Evolutionary conservation across 2,329 filamentous ascomycete genomes (phyloP).

Genomic region (Sarocladiaceae sp.): DNA sequence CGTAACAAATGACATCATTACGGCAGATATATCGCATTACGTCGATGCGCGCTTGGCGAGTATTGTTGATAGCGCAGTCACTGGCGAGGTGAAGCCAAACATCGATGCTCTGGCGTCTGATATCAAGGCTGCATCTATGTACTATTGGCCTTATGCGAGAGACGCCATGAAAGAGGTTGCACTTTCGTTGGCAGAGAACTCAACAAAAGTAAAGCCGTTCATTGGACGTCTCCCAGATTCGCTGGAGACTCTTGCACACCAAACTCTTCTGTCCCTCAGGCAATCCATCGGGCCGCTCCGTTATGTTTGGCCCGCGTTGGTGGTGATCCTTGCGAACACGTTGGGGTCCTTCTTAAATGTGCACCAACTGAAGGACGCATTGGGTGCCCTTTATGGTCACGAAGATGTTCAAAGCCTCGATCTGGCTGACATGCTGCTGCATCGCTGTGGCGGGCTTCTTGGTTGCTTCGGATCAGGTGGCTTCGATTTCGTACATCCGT

Average conservation of each 20-base stretch:
- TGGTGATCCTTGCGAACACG: not conserved
- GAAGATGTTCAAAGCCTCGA: not conserved
- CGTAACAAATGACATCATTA: not conserved
- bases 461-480: not conserved
- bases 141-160: conserved; percentile 5
- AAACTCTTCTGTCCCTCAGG: not conserved
- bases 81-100: not conserved
- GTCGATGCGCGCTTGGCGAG: not conserved
- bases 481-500: not conserved
- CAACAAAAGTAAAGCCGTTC: not conserved
- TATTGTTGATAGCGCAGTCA: not conserved
- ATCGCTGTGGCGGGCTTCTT: not conserved
- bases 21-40: not conserved
- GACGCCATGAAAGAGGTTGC: not conserved
- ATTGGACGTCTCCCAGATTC: not conserved
- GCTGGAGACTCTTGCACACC: not conserved
- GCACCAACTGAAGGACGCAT: conserved; percentile 3
- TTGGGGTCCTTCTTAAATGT: not conserved
- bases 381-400: not conserved
- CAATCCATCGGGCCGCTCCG: not conserved
- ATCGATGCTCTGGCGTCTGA: not conserved
- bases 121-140: not conserved
- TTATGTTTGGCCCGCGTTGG: not conserved
- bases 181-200: not conserved
- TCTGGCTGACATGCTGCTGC: not conserved